Percentiles rank a stretch among this genome's conserved stretches.
Conservation (phyloP, 768 basidiomycete genomes). For the Russula lepida region DNA sequence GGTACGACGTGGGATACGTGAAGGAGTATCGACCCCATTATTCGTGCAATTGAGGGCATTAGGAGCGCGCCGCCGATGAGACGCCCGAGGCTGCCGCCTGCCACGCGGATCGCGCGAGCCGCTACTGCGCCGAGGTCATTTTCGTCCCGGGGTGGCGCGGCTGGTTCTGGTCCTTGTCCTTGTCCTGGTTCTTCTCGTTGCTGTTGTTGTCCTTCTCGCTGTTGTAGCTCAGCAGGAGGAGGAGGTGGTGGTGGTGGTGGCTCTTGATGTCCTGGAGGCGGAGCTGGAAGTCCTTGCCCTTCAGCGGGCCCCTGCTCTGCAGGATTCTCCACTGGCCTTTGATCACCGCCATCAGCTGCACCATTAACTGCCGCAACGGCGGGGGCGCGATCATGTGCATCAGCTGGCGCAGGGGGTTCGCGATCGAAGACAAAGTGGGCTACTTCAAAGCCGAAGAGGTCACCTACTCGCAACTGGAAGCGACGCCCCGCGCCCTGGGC, state of each 20-base stretch:
- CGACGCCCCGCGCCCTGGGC: slow-evolving; percentile 19
- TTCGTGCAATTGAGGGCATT: slow-evolving; percentile 54
- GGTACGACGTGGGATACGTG: slow-evolving; percentile 42
- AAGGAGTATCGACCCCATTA: slow-evolving; percentile 55
- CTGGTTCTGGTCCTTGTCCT: slow-evolving; percentile 1
- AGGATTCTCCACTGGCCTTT: neutral
- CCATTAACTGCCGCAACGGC: neutral
- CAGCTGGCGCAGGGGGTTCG: neutral
- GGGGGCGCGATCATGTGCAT: neutral
- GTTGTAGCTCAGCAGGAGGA: no score
- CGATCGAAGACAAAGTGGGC: neutral
- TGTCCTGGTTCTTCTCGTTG: neutral
- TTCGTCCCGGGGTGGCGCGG: slow-evolving; percentile 1
- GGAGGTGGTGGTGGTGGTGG: no score
- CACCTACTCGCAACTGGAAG: slow-evolving; percentile 22
- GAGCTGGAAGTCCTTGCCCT: neutral
- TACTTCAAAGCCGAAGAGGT: slow-evolving; percentile 17
- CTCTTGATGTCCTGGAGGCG: neutral
- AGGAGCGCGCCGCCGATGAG: slow-evolving; percentile 61
- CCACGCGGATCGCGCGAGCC: slow-evolving; percentile 49
- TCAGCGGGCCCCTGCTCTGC: neutral
- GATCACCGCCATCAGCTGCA: neutral
- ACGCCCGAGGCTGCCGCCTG: slow-evolving; percentile 53
- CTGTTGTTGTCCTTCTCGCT: neutral
- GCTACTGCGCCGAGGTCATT: slow-evolving; percentile 39